Evolutionary conservation across 371 early-diverging fungal genomes (phyloP), one percentile per base, ranked within the genome.

Genomic region (Mucor ambiguus): DNA sequence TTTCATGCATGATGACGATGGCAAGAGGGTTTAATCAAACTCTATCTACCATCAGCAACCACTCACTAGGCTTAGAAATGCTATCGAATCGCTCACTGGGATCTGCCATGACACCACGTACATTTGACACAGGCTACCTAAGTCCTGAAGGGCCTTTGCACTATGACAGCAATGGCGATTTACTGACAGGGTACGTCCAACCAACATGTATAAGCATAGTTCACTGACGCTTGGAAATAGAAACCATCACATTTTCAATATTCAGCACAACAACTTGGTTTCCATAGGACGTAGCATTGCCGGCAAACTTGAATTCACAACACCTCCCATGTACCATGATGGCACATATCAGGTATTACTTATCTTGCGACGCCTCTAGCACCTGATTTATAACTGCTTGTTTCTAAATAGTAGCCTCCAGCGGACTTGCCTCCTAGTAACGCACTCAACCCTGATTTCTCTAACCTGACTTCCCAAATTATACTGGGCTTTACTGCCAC

Each of bases 1-100:
- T 76, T 60, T 76, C 85, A 14, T 85, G 85, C 64, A 81, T 84
- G 84, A 84, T 83, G 84, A 72, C 75, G 20, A 78, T 85, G 80
- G 84, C 83, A 8, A 46, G 68, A 33, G 84, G 79, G 12, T 80
- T 80, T 37, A 71, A 69, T 41, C 63, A 63, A n/a, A 67, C 75
- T 0, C 60, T 85, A 43, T 70, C 82, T 14, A 77, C 71, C 28
- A 77, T 73, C 10, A 68, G 64, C 4, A 74, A 77, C 29, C 72
- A 66, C 8, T 70, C 73, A 58, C 64, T 72, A 4, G 79, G 76
- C 1, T 63, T 85, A 26, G 69, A 62, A 18, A 64, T 71, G 44
- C 60, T 85, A 14, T 72, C 77, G 0, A 63, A 70, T 10, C 82
- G 86, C 3, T 73, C 74, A n/a, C 52, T 84, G 8, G 79, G 84